Percentiles rank a stretch among this genome's conserved stretches.
Evolutionary conservation across 148 eudicot genomes (phyloP).

Genomic region (Mesembryanthemum crystallinum): DNA sequence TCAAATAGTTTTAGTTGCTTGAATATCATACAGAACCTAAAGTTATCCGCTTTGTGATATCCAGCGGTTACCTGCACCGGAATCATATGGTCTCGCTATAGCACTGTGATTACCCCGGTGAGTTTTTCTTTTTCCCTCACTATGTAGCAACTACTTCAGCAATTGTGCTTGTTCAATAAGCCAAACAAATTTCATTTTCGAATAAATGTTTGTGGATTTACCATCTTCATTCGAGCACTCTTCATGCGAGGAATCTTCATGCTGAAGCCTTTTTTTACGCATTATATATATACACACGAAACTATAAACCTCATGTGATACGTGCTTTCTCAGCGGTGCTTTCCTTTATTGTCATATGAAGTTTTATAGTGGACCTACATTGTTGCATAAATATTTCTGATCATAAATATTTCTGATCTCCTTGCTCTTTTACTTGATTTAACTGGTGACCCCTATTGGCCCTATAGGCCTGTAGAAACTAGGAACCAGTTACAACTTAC

Average conservation of each 20-base stretch:
- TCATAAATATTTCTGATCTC: neutral
- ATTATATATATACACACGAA: neutral
- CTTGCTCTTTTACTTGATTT: neutral
- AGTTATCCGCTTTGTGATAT: neutral
- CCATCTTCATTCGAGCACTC: neutral
- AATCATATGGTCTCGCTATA: conserved; percentile 89
- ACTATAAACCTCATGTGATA: neutral
- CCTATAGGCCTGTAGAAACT: neutral
- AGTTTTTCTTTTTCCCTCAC: conserved; percentile 28
- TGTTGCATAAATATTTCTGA: neutral
- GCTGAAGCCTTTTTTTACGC: neutral
- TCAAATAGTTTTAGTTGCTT: neutral
- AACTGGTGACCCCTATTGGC: neutral
- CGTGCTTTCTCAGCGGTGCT: neutral
- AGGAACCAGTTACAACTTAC: neutral
- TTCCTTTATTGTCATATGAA: neutral
- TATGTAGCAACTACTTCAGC: neutral
- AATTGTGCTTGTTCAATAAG: neutral
- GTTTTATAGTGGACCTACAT: neutral
- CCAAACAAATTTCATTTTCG: neutral
- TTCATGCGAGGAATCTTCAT: neutral
- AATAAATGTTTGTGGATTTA: neutral
- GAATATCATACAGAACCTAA: neutral
- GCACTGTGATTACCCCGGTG: conserved; percentile 88
- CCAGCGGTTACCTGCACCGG: conserved; percentile 88